These are phyloP conservation scores for Fomitopsis serialis DNA, from an alignment of 768 basidiomycete species.

Conservation along the genomic window DNA sequence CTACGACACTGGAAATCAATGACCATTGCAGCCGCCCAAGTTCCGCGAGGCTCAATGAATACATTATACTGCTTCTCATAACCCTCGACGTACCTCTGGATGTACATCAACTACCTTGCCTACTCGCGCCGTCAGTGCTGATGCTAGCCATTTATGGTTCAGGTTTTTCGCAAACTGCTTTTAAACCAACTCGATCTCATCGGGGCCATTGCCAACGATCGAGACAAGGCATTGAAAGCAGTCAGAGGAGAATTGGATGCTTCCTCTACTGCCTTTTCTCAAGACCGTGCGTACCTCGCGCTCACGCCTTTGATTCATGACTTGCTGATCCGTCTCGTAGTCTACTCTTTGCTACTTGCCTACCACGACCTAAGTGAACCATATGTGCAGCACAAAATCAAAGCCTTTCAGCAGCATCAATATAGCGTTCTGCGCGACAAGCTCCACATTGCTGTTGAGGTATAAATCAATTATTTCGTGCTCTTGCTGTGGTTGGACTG, in stretches of 20 bases:
- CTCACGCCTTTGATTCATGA: background rate
- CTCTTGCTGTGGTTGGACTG: background rate
- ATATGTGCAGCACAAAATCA: slow-evolving; percentile 1
- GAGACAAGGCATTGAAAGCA: slow-evolving; percentile 9
- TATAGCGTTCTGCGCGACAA: slow-evolving; percentile 8
- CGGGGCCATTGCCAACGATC: slow-evolving; percentile 5
- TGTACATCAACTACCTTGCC: background rate
- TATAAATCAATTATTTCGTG: background rate
- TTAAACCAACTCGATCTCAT: slow-evolving; percentile 12
- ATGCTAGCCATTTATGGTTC: background rate
- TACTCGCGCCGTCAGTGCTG: background rate
- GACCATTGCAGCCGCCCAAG: slow-evolving; percentile 3
- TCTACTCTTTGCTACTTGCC: background rate
- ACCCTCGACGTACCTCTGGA: slow-evolving; percentile 3
- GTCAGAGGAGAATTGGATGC: slow-evolving; percentile 13
- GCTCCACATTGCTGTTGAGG: slow-evolving; percentile 8
- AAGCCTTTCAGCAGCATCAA: slow-evolving; percentile 7
- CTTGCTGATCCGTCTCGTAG: background rate
- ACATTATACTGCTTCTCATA: slow-evolving; percentile 9
- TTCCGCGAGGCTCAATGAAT: slow-evolving; percentile 12
- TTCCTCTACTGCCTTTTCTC: background rate
- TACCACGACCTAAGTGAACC: slow-evolving; percentile 10
- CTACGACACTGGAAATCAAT: slow-evolving; percentile 12
- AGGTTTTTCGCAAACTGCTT: slow-evolving; percentile 8
- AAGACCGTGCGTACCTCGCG: background rate